A percentile compares a stretch with the other conserved stretches of the same genome.
Conservation (phyloP, 768 basidiomycete genomes). For the Amanita fuliginea region DNA sequence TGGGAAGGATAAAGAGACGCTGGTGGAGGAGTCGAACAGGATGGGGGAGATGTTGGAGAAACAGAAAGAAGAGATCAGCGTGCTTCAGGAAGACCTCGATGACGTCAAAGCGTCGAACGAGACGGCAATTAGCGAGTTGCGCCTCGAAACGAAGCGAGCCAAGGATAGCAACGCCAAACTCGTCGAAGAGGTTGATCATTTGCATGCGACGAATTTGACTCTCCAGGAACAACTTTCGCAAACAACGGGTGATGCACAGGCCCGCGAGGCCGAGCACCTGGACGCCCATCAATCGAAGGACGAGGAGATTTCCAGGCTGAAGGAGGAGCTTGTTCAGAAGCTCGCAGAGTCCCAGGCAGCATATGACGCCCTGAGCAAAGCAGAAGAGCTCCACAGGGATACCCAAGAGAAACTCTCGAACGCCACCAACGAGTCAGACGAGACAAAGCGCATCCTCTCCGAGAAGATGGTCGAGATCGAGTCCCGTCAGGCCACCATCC, state of each 20-base stretch:
- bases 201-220: neutral
- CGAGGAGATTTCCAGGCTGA: neutral
- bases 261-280: neutral
- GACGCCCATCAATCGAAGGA: neutral
- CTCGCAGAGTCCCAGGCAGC: neutral
- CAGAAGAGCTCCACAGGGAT: neutral
- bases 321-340: neutral
- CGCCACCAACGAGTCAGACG: neutral
- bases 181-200: neutral
- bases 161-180: neutral
- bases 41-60: neutral
- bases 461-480: constrained; percentile 1
- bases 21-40: neutral
- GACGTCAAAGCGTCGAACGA: neutral
- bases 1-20: neutral
- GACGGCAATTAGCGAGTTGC: neutral
- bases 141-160: constrained; percentile 1
- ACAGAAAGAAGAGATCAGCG: neutral
- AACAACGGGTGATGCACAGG: neutral
- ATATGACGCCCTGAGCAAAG: neutral
- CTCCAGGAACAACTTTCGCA: neutral
- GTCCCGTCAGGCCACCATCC: neutral
- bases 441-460: neutral
- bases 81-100: neutral
- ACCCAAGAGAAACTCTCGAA: neutral